Conservation (phyloP, 169 alveolate species). For the Plasmodium malariae region DNA sequence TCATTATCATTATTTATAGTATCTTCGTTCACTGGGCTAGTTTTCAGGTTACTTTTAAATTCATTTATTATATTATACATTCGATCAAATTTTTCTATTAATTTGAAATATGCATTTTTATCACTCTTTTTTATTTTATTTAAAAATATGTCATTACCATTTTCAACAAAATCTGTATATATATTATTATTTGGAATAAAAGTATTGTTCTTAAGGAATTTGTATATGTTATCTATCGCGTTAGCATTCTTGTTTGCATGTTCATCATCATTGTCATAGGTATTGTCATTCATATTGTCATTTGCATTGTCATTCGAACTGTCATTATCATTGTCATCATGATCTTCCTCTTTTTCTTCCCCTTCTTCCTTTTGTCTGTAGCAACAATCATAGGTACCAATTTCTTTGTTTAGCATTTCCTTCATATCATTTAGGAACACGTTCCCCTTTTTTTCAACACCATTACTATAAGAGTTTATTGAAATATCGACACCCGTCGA, state of each 20-base stretch:
- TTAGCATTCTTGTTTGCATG: constrained; percentile 1
- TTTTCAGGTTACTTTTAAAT: constrained; percentile 29
- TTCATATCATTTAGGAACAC: constrained; percentile 24
- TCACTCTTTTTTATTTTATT: constrained; percentile 67
- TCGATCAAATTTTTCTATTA: constrained; percentile 63
- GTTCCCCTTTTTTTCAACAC: neutral
- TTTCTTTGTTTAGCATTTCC: constrained; percentile 52
- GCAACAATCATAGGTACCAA: constrained; percentile 10
- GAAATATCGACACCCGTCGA: no score
- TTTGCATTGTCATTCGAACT: neutral
- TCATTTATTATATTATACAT: constrained; percentile 73
- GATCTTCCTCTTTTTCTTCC: neutral
- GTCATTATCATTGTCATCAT: neutral
- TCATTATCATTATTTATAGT: constrained; percentile 17
- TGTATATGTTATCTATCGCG: constrained; percentile 29
- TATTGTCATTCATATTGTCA: no score
- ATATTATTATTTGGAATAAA: constrained; percentile 69
- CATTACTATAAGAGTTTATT: neutral
- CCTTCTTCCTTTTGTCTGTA: constrained; percentile 11
- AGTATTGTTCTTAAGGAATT: constrained; percentile 48
- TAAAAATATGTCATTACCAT: constrained; percentile 73
- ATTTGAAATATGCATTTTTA: constrained; percentile 50
- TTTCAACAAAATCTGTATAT: constrained; percentile 67
- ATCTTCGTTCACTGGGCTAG: constrained; percentile 4
- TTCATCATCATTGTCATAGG: neutral